phyloP scores from a whole-genome alignment of 225 moss, liverwort and hornwort species.

The Lunularia cruciata region DNA sequence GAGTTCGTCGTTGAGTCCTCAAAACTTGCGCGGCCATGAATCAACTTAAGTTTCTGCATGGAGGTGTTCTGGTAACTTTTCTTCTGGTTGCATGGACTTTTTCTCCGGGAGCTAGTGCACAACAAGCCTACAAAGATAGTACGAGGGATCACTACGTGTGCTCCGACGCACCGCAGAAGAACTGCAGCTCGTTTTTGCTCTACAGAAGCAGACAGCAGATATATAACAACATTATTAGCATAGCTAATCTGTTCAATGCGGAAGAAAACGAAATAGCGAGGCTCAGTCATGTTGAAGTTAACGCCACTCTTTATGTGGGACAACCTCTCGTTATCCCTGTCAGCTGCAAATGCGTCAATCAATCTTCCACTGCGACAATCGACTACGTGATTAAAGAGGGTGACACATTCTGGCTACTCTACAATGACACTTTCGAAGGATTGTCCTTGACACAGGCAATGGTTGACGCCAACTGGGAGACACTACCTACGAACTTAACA shows the following conservation, averaged over 20 bases:
- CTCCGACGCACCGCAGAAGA: constrained; percentile 17
- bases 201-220: constrained; percentile 17
- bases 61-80: background rate
- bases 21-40: too few species aligned
- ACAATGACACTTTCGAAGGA: constrained; percentile 43
- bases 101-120: constrained; percentile 28
- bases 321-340: constrained; percentile 50
- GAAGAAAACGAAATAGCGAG: constrained; percentile 34
- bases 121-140: constrained; percentile 41
- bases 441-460: constrained; percentile 52
- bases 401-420: constrained; percentile 57
- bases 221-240: background rate
- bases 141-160: constrained; percentile 45
- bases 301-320: constrained; percentile 1
- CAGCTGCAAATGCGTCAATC: constrained; percentile 48
- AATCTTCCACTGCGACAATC: constrained; percentile 41
- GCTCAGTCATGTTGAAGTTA: constrained; percentile 24
- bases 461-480: constrained; percentile 36
- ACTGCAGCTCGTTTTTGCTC: constrained; percentile 46
- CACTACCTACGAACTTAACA: constrained; percentile 29
- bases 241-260: constrained; percentile 31
- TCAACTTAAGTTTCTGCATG: background rate
- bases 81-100: constrained; percentile 15
- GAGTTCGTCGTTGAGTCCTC: too few species aligned
- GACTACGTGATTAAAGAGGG: constrained; percentile 46